Percentiles rank a stretch among this genome's conserved stretches.
Evolutionary conservation across 139 green algal genomes (phyloP).

Genomic region (Coccomyxa sp.): DNA sequence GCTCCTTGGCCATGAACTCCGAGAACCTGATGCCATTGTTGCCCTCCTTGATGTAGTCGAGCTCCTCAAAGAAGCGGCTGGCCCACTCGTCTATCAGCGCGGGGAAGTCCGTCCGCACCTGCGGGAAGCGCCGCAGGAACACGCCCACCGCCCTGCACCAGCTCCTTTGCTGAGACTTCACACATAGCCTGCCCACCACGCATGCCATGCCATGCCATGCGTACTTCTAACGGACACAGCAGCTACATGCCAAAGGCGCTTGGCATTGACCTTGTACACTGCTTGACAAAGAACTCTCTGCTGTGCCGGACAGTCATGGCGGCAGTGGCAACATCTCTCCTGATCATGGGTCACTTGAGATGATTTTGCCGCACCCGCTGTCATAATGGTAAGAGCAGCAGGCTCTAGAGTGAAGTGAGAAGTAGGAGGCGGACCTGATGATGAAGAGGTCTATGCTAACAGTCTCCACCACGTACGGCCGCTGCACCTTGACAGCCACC

Average conservation of each 20-base stretch:
- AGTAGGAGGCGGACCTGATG: slow-evolving; percentile 53
- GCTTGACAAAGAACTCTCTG: too few relatives aligned
- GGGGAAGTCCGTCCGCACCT: slow-evolving; percentile 80
- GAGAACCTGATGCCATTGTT: slow-evolving; percentile 83
- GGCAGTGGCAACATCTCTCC: too few relatives aligned
- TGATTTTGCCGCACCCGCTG: too few relatives aligned
- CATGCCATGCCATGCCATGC: too few relatives aligned
- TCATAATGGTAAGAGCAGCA: too few relatives aligned
- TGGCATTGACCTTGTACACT: too few relatives aligned
- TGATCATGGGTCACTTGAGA: too few relatives aligned
- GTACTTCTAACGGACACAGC: too few relatives aligned
- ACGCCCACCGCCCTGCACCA: slow-evolving; percentile 52
- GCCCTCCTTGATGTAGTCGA: slow-evolving; percentile 96
- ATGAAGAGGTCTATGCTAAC: slow-evolving; percentile 91
- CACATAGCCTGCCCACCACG: too few relatives aligned
- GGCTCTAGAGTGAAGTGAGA: too few relatives aligned
- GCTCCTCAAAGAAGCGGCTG: slow-evolving; percentile 93
- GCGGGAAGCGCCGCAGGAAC: slow-evolving; percentile 52
- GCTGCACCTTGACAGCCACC: slow-evolving; percentile 97
- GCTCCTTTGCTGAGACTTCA: too few relatives aligned
- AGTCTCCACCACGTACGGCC: slow-evolving; percentile 81
- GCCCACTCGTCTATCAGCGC: slow-evolving; percentile 98
- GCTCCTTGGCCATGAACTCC: slow-evolving; percentile 78
- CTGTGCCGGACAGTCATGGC: too few relatives aligned
- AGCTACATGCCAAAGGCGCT: not conserved